Evolutionary conservation across 2,329 filamentous ascomycete genomes (phyloP).

Genomic region (Aspergillus caelatus): DNA sequence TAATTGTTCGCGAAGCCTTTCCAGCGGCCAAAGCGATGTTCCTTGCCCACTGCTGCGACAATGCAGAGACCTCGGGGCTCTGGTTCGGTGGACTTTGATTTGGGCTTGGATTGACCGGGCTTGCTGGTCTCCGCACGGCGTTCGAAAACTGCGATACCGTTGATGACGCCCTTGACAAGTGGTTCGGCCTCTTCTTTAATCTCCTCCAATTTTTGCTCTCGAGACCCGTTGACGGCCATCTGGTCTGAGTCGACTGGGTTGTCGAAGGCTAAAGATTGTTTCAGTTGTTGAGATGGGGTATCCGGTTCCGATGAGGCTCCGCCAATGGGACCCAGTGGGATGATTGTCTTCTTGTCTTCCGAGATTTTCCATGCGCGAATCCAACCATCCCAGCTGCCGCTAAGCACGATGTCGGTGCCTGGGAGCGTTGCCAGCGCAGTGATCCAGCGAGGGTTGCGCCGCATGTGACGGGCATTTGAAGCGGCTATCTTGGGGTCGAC

Average conservation of each 20-base stretch:
- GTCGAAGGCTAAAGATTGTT: constrained; percentile 35
- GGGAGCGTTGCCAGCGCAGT: constrained; percentile 85
- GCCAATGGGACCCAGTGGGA: constrained; percentile 70
- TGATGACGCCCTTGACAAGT: constrained; percentile 74
- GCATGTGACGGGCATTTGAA: constrained; percentile 49
- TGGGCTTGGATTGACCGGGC: constrained; percentile 26
- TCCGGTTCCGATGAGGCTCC: constrained; percentile 24
- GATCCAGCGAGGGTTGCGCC: constrained; percentile 77
- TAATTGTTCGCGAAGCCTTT: constrained; percentile 52
- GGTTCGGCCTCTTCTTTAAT: constrained; percentile 30
- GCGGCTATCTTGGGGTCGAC: constrained; percentile 60
- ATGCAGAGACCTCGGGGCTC: constrained; percentile 69
- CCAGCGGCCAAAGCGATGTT: constrained; percentile 85
- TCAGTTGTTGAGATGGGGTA: constrained; percentile 37
- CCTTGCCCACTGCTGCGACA: constrained; percentile 82
- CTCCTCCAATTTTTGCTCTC: constrained; percentile 21
- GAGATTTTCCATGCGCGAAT: constrained; percentile 83
- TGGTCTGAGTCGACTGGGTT: constrained; percentile 30
- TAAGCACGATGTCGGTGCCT: constrained; percentile 86
- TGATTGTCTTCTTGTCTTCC: constrained; percentile 78
- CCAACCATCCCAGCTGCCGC: constrained; percentile 91
- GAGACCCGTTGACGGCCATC: constrained; percentile 24
- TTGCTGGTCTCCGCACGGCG: constrained; percentile 56
- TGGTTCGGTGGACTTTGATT: constrained; percentile 42
- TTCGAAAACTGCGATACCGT: constrained; percentile 86